Base-by-base conservation (phyloP, 129 eudicot species). In the Flaveria bidentis region DNA sequence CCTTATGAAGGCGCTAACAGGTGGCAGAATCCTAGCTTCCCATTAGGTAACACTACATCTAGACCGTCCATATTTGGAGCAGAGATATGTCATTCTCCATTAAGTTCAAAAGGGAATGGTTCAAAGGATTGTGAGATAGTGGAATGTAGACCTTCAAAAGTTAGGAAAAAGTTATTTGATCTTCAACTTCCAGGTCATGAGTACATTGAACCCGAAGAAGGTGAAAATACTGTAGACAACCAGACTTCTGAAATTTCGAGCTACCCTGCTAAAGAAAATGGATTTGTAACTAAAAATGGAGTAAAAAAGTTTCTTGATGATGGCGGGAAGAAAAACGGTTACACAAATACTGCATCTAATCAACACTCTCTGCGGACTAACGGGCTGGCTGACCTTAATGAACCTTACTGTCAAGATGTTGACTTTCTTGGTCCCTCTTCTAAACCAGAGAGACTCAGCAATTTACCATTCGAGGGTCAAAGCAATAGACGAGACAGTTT, bases 381-480 rank as follows among this genome's bases (percentile, higher is more conserved):
- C 69, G 85, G 85, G 13, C 81, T 94, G 86, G 96, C 93, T 44
- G 98, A 94, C 81, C 86, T 94, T 69, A 94, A 94, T 70, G 96
- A 94, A 77, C 98, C 98, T 52, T 68, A 72, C 56, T 66, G 79
- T 78, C 93, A 91, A 81, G 91, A 84, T 67, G 83, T 82, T 78
- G 88, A 82, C 80, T 78, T 83, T 67, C 69, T 78, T 51, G 81
- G 85, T 44, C 72, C 28, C 15, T 70, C 84, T 30, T 76, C 71
- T 52, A 88, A 75, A 75, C 51, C 76, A 17, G 73, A 12, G 33
- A 49, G 33, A 28, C 63, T 53, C 55, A 75, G 65, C 47, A 77
- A 75, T 71, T 10, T 80, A 57, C 73, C 68, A 52, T 15, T 71
- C 30, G 87, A 76, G 44, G 83, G 78, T 69, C 82, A 87, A 71